phyloP scores from a whole-genome alignment of 257 asterid genomes.

The Nicotiana knightiana region DNA sequence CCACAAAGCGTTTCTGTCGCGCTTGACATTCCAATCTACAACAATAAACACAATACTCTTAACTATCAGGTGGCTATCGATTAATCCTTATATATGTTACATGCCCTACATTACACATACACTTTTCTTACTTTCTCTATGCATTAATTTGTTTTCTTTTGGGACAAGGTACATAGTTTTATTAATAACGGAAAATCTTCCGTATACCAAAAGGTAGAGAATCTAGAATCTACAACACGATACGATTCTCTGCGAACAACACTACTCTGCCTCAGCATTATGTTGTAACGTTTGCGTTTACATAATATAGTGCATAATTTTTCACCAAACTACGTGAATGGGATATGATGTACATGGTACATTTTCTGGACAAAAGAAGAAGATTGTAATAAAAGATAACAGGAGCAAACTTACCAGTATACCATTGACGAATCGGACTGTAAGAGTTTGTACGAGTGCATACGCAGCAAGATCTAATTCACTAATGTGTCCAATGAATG shows the following conservation, averaged over 20 bases:
- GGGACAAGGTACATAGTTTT: too few relatives aligned
- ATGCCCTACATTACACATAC: background rate
- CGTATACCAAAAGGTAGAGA: too few relatives aligned
- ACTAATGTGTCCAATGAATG: constrained; percentile 63
- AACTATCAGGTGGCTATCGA: background rate
- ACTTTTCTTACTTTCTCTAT: too few relatives aligned
- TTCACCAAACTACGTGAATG: background rate
- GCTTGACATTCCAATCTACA: constrained; percentile 93
- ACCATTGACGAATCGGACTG: constrained; percentile 67
- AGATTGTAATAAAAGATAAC: background rate
- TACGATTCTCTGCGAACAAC: too few relatives aligned
- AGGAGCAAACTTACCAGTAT: constrained; percentile 41
- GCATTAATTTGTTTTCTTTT: too few relatives aligned
- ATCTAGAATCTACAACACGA: too few relatives aligned
- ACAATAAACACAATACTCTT: background rate
- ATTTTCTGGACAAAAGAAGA: background rate
- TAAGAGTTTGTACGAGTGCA: constrained; percentile 72
- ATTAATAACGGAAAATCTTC: too few relatives aligned
- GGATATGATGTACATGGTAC: background rate
- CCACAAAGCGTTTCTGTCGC: constrained; percentile 97
- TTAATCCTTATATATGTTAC: background rate
- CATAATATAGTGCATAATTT: background rate
- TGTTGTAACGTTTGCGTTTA: background rate
- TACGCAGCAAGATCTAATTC: constrained; percentile 62
- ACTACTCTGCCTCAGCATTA: background rate